Percentiles rank a stretch among this genome's conserved stretches.
Evolutionary conservation across 345 rosid species (phyloP).

Genomic region (Mallotus nudiflorus): DNA sequence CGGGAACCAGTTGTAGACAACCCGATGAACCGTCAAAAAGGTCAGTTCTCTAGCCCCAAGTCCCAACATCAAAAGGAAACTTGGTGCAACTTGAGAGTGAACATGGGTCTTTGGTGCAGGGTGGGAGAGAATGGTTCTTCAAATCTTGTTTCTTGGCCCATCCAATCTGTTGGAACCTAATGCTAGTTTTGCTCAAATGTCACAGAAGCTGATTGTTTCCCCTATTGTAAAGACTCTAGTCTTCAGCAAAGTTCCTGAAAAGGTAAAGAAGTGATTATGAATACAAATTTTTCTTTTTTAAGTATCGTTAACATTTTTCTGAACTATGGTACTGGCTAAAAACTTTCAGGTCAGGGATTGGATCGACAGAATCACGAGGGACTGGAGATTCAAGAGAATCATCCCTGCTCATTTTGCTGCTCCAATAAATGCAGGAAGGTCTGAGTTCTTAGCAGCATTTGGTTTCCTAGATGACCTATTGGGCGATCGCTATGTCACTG

Average conservation of each 20-base stretch:
- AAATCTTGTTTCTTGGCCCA: conserved; percentile 90
- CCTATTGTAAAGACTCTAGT: conserved; percentile 93
- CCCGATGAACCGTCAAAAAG: conserved; percentile 68
- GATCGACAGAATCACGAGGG: conserved; percentile 75
- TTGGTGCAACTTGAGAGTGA: conserved; percentile 11
- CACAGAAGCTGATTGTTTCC: conserved; percentile 89
- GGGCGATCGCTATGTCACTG: conserved; percentile 63
- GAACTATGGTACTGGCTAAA: neutral
- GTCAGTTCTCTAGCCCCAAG: conserved; percentile 32
- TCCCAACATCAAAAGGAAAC: neutral
- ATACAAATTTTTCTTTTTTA: no score
- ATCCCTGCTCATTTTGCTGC: conserved; percentile 96
- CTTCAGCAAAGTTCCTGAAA: conserved; percentile 95
- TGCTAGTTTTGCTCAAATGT: conserved; percentile 90
- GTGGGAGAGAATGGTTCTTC: conserved; percentile 99
- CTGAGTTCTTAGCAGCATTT: conserved; percentile 86
- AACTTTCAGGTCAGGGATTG: conserved; percentile 85
- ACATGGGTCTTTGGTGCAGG: conserved; percentile 48
- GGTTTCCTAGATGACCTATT: conserved; percentile 84
- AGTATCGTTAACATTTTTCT: no score
- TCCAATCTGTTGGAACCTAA: conserved; percentile 94
- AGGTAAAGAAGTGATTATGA: conserved; percentile 44
- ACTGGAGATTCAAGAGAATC: conserved; percentile 93
- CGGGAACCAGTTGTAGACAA: conserved; percentile 83
- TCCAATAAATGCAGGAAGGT: conserved; percentile 76